Evolutionary conservation across 2,329 filamentous ascomycete species (phyloP), one percentile per base, ranked within the genome.

Genomic region (Cytospora piceae): DNA sequence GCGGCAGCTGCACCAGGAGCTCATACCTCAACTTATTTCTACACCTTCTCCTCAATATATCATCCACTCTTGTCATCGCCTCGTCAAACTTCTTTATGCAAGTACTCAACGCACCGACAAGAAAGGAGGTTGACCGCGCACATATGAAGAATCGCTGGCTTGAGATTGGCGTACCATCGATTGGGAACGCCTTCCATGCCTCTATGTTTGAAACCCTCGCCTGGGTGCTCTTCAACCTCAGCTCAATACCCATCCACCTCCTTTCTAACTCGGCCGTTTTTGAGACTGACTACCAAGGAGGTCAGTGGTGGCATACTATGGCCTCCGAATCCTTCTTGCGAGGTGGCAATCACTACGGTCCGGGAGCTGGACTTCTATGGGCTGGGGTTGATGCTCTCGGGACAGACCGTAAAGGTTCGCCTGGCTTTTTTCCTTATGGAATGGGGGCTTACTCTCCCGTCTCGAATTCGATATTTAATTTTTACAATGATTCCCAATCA

Each of bases 61-160:
- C 83, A 37, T 77, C 78, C 34, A 83, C 81, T 0, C 63, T 77
- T 1, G 65, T 84, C 20, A 75, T 85, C 0, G 76, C 77, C 1
- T 80, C 80, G 5, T 81, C 79, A 49, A 84, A 83, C 69, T 84
- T 82, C 66, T 79, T 77, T 63, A 84, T 85, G 80, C 84, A 86
- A 66, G 75, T 80, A 24, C 72, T 87, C 15, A 78, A 74, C 15
- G 78, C 83, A 0, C 84, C 84, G 0, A 85, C 80, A 0, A 73
- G 84, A 29, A 65, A 70, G 11, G 82, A 86, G 51, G 71, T 86
- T 14, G 79, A 86, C 57, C 69, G 68, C 17, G 82, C 82, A 0
- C 84, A 87, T 72, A 71, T 56, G 72, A 75, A 1, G 73, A 69
- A 20, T 81, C 78, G 24, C 17, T 58, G 55, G 77, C 71, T 84